Conservation (phyloP, 352 stramenopile genomes). For the Thalassiosira livingstoniorum region DNA sequence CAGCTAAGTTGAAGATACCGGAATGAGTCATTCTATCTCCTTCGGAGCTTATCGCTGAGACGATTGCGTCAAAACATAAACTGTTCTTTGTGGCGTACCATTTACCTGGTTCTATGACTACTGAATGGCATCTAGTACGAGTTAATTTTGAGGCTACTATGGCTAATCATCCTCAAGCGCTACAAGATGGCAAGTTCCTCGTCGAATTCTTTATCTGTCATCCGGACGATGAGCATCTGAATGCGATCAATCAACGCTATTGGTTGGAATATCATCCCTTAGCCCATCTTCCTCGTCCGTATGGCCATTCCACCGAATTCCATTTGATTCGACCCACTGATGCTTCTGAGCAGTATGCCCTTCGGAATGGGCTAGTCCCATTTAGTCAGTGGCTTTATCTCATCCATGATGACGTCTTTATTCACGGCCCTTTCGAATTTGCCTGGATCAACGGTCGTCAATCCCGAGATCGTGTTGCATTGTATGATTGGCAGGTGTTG, state of each 20-base stretch:
- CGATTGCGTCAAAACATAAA: not conserved
- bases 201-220: conserved; percentile 14
- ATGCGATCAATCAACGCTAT: conserved; percentile 21
- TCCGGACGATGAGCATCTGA: not conserved
- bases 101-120: not conserved
- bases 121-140: conserved; percentile 26
- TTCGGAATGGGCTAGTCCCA: not conserved
- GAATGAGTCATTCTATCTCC: not conserved
- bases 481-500: not conserved
- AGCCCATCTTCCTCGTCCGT: not conserved
- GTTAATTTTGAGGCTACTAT: not conserved
- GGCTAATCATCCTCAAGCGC: not conserved
- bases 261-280: conserved; percentile 15
- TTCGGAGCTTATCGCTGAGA: not conserved
- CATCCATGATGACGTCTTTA: not conserved
- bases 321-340: not conserved
- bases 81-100: conserved; percentile 12
- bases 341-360: not conserved
- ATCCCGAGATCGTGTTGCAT: not conserved
- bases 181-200: conserved; percentile 17
- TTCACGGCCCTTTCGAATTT: not conserved
- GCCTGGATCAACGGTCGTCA: not conserved
- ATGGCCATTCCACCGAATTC: not conserved
- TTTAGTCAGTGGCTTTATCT: conserved; percentile 17
- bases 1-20: not conserved